Percentiles rank a stretch among this genome's conserved stretches.
Evolutionary conservation across 345 rosid genomes (phyloP).

Genomic region (Streptanthus diversifolius): DNA sequence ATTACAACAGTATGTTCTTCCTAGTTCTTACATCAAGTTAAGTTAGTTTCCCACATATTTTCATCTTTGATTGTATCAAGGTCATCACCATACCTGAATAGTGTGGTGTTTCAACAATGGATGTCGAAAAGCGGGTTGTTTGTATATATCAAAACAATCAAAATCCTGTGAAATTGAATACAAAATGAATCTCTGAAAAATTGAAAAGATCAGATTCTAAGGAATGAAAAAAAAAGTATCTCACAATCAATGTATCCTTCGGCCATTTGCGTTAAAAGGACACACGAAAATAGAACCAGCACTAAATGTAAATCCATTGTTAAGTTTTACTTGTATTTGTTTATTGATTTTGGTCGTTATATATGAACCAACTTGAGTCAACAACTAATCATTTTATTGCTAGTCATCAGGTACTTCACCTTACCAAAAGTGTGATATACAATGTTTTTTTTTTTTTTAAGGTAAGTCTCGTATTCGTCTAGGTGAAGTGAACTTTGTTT

Average conservation of each 20-base stretch:
- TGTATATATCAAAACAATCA: constrained; percentile 17
- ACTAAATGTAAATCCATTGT: neutral
- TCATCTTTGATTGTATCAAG: neutral
- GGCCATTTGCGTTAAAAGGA: neutral
- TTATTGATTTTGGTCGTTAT: neutral
- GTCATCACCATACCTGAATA: neutral
- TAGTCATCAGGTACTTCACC: neutral
- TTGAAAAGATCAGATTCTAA: neutral
- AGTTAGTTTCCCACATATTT: neutral
- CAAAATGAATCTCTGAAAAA: neutral
- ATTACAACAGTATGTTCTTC: neutral
- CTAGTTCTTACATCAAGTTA: neutral
- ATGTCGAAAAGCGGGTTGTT: constrained; percentile 26
- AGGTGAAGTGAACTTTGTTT: no score
- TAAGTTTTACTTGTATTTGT: no score
- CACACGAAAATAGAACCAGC: neutral
- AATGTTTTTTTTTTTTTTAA: no score
- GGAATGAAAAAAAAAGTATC: neutral
- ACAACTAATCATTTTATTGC: neutral
- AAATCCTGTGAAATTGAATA: neutral
- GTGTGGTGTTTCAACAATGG: constrained; percentile 15
- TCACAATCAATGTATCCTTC: neutral
- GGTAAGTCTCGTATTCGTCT: no score
- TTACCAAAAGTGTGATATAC: no score
- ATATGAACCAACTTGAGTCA: neutral